These are phyloP conservation scores for Parietaria judaica DNA, from an alignment of 306 rosid species.

Conservation along the genomic window DNA sequence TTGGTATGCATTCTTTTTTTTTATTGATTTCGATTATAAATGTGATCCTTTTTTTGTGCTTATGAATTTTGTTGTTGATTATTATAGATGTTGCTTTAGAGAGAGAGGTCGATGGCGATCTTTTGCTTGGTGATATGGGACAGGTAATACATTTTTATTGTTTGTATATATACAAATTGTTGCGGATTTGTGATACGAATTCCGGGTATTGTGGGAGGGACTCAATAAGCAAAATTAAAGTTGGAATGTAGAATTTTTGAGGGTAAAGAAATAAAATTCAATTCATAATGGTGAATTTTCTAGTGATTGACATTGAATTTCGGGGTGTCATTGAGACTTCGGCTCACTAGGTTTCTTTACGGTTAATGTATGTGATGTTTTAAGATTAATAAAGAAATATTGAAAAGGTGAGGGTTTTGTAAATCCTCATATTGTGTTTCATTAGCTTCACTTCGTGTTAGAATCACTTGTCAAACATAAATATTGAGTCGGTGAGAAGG, in stretches of 20 bases:
- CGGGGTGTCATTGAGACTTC: too few species aligned
- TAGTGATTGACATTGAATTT: background rate
- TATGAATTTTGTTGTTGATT: background rate
- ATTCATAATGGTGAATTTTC: background rate
- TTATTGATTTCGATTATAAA: background rate
- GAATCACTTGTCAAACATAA: too few species aligned
- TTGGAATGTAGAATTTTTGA: too few species aligned
- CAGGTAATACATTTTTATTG: conserved; percentile 42
- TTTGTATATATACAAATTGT: background rate
- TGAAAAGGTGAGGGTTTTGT: too few species aligned
- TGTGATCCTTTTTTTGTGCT: background rate
- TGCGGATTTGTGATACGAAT: background rate
- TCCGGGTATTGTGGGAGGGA: background rate
- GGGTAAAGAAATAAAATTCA: background rate
- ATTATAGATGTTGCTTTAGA: conserved; percentile 62
- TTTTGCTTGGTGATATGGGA: conserved; percentile 88
- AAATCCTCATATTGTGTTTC: too few species aligned
- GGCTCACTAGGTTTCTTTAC: too few species aligned
- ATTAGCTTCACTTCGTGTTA: too few species aligned
- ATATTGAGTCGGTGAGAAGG: too few species aligned
- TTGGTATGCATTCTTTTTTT: conserved; percentile 37
- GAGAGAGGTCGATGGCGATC: conserved; percentile 90
- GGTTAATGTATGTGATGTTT: too few species aligned
- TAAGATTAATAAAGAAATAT: too few species aligned
- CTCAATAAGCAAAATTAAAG: too few species aligned